Base-by-base conservation (phyloP, 2,329 filamentous ascomycete genomes). In the Penicillium sp. region DNA sequence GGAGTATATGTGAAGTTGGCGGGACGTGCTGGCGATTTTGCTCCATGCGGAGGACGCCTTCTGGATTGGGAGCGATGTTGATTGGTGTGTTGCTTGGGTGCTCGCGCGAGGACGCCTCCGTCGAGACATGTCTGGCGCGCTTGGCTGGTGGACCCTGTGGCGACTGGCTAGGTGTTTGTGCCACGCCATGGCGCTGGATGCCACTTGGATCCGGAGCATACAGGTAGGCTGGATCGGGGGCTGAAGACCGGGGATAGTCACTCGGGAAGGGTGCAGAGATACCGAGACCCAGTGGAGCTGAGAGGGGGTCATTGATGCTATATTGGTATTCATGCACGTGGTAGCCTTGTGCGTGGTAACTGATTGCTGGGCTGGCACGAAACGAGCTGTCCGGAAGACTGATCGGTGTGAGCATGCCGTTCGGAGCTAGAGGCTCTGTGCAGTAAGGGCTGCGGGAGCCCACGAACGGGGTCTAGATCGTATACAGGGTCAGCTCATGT, bases 61-160 rank as follows among this genome's bases (percentile, higher is more conserved):
- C 69, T 18, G 74, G 75, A 37, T 77, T 65, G 1, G 75, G 75
- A 13, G 74, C 69, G 42, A 77, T 77, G 29, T 53, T 64, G 35
- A 76, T 62, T 2, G 72, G 74, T 1, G 65, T 65, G 9, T 71
- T 65, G 13, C 69, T 66, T 10, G 56, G 38, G 37, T 61, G 13
- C 7, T 55, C 38, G 18, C 18, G 39, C 5, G 39, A 46, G 26
- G 47, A n/a, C 10, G 54, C 13, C 61, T 64, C 34, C 59, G 58
- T 16, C 38, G 61, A 68, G 18, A 62, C 57, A 48, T 66, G 65
- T 20, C 61, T 65, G 29, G 54, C 56, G 24, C 66, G 64, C 53
- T 68, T 71, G 16, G 61, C 45, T 22, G 63, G 63, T 8, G 56
- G 59, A n/a, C 59, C 62, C 40, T 57, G 61, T 0, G 69, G 64